Conservation (phyloP, 1,284 basidiomycete genomes). For the Trametes polyzona region DNA sequence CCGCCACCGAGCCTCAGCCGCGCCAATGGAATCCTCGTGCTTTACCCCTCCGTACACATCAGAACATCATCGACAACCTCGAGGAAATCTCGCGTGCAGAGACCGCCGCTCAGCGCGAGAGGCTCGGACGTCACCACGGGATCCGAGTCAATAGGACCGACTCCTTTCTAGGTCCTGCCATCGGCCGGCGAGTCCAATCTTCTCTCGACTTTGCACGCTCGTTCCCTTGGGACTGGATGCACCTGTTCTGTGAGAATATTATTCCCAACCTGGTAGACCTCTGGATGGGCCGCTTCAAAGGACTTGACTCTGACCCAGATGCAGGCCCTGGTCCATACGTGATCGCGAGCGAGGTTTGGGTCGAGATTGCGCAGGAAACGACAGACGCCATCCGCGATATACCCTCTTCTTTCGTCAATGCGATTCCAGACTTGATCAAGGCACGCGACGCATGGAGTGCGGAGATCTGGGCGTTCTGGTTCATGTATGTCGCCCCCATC, state of each 20-base stretch:
- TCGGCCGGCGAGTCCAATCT: neutral
- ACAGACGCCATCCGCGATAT: slow-evolving; percentile 36
- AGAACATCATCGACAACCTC: slow-evolving; percentile 37
- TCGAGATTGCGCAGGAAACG: slow-evolving; percentile 41
- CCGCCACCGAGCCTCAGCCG: too few species aligned
- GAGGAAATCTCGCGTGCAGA: slow-evolving; percentile 34
- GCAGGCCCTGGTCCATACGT: slow-evolving; percentile 29
- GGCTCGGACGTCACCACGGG: slow-evolving; percentile 39
- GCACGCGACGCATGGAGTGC: slow-evolving; percentile 33
- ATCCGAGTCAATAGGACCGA: slow-evolving; percentile 41
- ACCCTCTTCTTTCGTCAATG: slow-evolving; percentile 43
- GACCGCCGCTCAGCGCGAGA: slow-evolving; percentile 27
- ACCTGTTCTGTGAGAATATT: slow-evolving; percentile 47
- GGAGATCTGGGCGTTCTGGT: slow-evolving; percentile 43
- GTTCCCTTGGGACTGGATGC: slow-evolving; percentile 53
- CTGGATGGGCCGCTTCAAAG: slow-evolving; percentile 46
- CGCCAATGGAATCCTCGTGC: slow-evolving; percentile 36
- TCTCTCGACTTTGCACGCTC: slow-evolving; percentile 44
- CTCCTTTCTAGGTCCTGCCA: slow-evolving; percentile 37
- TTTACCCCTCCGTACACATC: slow-evolving; percentile 44
- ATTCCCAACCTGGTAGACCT: slow-evolving; percentile 42
- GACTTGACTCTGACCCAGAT: slow-evolving; percentile 37
- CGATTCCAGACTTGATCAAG: slow-evolving; percentile 39
- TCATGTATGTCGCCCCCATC: slow-evolving; percentile 42
- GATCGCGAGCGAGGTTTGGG: slow-evolving; percentile 38